Base-by-base conservation (phyloP, 1,284 basidiomycete species). In the Leccinum proximum region DNA sequence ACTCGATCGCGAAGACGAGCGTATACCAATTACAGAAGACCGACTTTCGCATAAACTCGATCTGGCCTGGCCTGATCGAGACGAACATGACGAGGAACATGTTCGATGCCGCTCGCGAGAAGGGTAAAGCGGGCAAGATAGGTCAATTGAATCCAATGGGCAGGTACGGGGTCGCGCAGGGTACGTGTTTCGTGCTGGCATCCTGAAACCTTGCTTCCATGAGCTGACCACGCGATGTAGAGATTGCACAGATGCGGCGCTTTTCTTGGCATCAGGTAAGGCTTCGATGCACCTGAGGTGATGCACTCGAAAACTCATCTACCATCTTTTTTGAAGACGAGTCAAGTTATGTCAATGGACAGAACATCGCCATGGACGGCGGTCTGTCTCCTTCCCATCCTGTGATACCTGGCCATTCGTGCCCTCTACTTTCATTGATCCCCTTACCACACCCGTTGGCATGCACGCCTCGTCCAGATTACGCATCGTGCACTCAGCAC, bases 31-130 rank as follows among this genome's bases (percentile, higher is more conserved):
- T 97, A n/a, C 83, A 87, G 66, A 88, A 84, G 68, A 89, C 87
- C 2, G 92, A 94, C 75, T 83, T 98, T 67, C 89, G 96, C 48
- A 90, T 97, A 67, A 97, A 97, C 76, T 86, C 91, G 16, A 87
- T 97, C 67, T 96, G 94, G 72, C 96, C 96, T 2, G 96, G 96
- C 18, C 78, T 97, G 60, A 95, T 97, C 70, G 92, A 96, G 78
- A 96, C 94, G 2, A 91, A 88, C 42, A 95, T 96, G 93, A 95
- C 95, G 0, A 77, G 78, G 62, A 72, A 72, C 6, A 83, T 88
- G 18, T 97, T 97, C 70, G 87, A 92, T 35, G 83, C 84, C 63
- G 94, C 96, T 37, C 86, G 90, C 45, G 76, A 84, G 66, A 83
- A 87, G 40, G 96, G 96, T 9, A 90, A 81, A 16, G 84, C 79